These are phyloP conservation scores for Coemansia nantahalensis DNA, from an alignment of 192 early-diverging fungal species.

Conservation along the genomic window DNA sequence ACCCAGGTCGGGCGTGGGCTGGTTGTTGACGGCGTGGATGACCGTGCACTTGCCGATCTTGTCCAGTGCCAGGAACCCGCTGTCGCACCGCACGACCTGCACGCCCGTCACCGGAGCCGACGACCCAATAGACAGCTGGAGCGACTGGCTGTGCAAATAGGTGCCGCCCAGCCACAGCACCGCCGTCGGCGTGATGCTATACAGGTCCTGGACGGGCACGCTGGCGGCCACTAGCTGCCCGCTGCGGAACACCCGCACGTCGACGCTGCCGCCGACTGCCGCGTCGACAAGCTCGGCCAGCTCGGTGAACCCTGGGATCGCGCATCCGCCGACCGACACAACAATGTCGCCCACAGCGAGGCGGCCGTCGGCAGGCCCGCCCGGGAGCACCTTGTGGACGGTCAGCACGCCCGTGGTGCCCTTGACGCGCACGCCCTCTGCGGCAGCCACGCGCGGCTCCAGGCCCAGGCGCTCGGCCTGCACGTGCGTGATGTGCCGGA, in stretches of 20 bases:
- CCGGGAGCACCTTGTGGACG: constrained; percentile 59
- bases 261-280: constrained; percentile 49
- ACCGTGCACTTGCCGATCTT: constrained; percentile 2
- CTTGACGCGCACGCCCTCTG: constrained; percentile 59
- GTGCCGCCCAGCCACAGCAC: constrained; percentile 79
- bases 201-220: constrained; percentile 63
- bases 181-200: constrained; percentile 74
- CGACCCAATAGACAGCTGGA: constrained; percentile 56
- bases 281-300: constrained; percentile 63
- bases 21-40: constrained; percentile 18
- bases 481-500: constrained; percentile 63
- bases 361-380: constrained; percentile 65
- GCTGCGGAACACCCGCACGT: constrained; percentile 59
- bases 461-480: constrained; percentile 30
- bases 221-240: constrained; percentile 43
- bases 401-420: constrained; percentile 66
- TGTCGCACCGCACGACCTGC: background rate
- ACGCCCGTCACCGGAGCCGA: constrained; percentile 29
- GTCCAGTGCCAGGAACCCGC: constrained; percentile 1
- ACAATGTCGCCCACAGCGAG: constrained; percentile 72
- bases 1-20: constrained; percentile 13
- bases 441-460: constrained; percentile 3
- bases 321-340: constrained; percentile 55
- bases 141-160: constrained; percentile 66
- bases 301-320: constrained; percentile 61